These are phyloP conservation scores for Saccharomycopsis microspora DNA, from an alignment of 805 yeast species.

Conservation along the genomic window DNA sequence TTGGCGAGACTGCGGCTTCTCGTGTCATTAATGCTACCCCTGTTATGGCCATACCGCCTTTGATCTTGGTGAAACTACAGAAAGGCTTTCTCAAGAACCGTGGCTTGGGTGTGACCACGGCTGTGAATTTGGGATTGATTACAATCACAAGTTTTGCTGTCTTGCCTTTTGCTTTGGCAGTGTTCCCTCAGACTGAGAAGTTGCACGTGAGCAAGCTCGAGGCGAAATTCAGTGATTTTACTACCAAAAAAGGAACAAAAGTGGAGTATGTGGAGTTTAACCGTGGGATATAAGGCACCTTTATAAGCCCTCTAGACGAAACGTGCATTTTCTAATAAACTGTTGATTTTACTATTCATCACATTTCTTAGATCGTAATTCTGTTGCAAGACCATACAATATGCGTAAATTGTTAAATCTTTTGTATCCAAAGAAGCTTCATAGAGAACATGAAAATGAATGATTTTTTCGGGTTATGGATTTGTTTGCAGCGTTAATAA, in stretches of 20 bases:
- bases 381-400: background rate
- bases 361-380: background rate
- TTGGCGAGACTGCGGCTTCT: conserved; percentile 93
- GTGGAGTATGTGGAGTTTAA: conserved; percentile 68
- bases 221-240: conserved; percentile 45
- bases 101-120: conserved; percentile 50
- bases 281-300: conserved; percentile 62
- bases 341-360: background rate
- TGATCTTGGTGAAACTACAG: conserved; percentile 70
- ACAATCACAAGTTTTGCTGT: conserved; percentile 77
- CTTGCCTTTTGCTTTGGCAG: conserved; percentile 89
- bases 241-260: conserved; percentile 47
- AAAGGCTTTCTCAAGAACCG: conserved; percentile 56
- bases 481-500: too few species aligned
- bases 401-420: too few species aligned
- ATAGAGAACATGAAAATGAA: too few species aligned
- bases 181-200: conserved; percentile 81
- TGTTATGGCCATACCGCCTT: conserved; percentile 92
- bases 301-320: background rate
- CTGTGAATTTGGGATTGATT: conserved; percentile 77
- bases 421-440: too few species aligned
- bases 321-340: background rate
- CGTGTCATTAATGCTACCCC: conserved; percentile 96
- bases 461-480: too few species aligned
- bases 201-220: conserved; percentile 55